Percentiles rank a stretch among this genome's conserved stretches.
Conservation (phyloP, 108 stramenopile species). For the Aurantiochytrium sp. region DNA sequence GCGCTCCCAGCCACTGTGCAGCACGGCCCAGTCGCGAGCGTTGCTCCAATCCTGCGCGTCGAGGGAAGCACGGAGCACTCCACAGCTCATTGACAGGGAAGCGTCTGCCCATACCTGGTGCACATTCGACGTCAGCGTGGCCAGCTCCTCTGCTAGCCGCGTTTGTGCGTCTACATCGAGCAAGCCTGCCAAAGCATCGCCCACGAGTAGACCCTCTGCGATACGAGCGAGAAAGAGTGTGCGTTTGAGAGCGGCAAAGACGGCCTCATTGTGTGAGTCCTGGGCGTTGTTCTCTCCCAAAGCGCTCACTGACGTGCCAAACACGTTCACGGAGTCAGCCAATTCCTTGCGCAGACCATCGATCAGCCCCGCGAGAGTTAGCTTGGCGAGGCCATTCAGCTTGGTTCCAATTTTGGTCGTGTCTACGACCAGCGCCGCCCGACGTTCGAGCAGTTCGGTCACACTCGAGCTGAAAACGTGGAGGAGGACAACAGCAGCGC, state of each 20-base stretch:
- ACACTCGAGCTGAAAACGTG: background rate
- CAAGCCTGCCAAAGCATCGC: background rate
- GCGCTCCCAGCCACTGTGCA: conserved; percentile 8
- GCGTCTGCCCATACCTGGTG: background rate
- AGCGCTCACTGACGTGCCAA: background rate
- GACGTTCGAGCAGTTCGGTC: background rate
- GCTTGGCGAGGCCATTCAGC: background rate
- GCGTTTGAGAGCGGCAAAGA: background rate
- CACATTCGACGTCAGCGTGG: background rate
- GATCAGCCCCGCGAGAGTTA: background rate
- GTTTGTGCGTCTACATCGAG: background rate
- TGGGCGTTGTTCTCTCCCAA: background rate
- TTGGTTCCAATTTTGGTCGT: background rate
- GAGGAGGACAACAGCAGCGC: background rate
- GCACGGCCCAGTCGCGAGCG: background rate
- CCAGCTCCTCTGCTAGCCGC: background rate
- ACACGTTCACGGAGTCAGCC: background rate
- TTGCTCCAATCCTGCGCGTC: background rate
- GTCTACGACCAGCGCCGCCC: background rate
- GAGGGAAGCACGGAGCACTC: background rate
- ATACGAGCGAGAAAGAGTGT: background rate
- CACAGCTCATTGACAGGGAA: background rate
- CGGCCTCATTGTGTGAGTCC: background rate
- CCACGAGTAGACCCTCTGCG: background rate
- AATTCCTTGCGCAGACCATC: background rate